Evolutionary conservation across 257 asterid genomes (phyloP).

Genomic region (Prunella vulgaris): DNA sequence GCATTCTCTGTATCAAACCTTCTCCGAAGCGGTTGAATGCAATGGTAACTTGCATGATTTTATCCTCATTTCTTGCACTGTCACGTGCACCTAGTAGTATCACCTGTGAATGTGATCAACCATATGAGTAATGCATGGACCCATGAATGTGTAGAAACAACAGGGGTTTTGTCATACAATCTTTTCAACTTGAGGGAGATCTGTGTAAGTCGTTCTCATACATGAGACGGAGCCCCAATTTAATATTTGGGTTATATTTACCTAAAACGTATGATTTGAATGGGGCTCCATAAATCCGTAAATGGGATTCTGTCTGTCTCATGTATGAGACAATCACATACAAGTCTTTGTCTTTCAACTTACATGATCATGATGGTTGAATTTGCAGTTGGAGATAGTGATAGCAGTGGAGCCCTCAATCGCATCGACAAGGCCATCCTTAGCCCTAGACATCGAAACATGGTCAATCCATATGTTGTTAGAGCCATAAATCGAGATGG

Average conservation of each 20-base stretch:
- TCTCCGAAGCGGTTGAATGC: slow-evolving; percentile 70
- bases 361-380: slow-evolving; percentile 75
- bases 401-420: slow-evolving; percentile 82
- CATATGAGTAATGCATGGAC: background rate
- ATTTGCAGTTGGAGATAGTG: slow-evolving; percentile 86
- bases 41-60: slow-evolving; percentile 69
- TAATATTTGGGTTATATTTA: too few relatives aligned
- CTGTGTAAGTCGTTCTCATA: background rate
- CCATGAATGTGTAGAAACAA: background rate
- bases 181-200: background rate
- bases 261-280: too few relatives aligned
- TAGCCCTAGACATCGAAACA: slow-evolving; percentile 41
- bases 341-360: slow-evolving; percentile 16
- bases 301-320: too few relatives aligned
- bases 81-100: slow-evolving; percentile 83
- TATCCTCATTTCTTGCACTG: slow-evolving; percentile 29
- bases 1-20: slow-evolving; percentile 81
- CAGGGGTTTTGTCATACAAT: too few relatives aligned
- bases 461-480: slow-evolving; percentile 78
- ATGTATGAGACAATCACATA: background rate
- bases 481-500: slow-evolving; percentile 45
- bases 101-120: slow-evolving; percentile 37
- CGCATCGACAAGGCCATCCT: slow-evolving; percentile 74
- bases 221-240: background rate
- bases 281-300: too few relatives aligned